Percentiles rank a stretch among this genome's conserved stretches.
These are phyloP conservation scores for Aspergillus homomorphus DNA, from an alignment of 495 filamentous ascomycete genomes.

Conservation along the genomic window DNA sequence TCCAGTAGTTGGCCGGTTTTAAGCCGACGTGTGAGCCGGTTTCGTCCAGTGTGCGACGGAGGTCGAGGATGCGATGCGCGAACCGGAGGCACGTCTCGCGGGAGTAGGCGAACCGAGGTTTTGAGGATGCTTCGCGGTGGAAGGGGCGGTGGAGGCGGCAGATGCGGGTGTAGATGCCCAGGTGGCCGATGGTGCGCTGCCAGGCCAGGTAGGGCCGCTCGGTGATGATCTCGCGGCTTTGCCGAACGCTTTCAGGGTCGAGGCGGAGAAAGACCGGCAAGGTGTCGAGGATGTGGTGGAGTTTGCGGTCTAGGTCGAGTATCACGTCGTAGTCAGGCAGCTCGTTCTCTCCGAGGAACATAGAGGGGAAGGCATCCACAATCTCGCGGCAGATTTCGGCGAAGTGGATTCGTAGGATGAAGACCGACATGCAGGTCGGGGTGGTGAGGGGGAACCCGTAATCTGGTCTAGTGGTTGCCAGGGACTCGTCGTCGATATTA, in stretches of 20 bases:
- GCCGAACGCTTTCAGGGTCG: conserved; percentile 21
- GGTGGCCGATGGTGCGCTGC: conserved; percentile 22
- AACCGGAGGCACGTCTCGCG: conserved; percentile 26
- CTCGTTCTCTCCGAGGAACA: conserved; percentile 17
- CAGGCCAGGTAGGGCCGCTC: conserved; percentile 27
- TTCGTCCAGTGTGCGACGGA: conserved; percentile 29
- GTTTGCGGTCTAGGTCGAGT: conserved; percentile 23
- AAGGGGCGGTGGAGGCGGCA: conserved; percentile 32
- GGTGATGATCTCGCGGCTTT: conserved; percentile 18
- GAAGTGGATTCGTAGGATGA: conserved; percentile 21
- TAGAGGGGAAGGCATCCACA: conserved; percentile 27
- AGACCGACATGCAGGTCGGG: conserved; percentile 26
- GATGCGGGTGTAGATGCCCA: conserved; percentile 26
- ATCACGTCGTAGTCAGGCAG: conserved; percentile 25
- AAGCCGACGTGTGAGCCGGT: conserved; percentile 11
- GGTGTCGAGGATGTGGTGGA: conserved; percentile 16
- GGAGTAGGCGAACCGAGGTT: conserved; percentile 29
- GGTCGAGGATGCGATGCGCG: conserved; percentile 26
- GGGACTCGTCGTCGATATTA: conserved; percentile 29
- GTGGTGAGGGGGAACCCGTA: conserved; percentile 14
- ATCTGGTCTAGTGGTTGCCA: conserved; percentile 14
- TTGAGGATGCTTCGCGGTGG: conserved; percentile 26
- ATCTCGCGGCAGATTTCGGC: conserved; percentile 29
- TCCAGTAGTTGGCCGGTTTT: conserved; percentile 22
- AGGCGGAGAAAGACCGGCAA: conserved; percentile 24